Evolutionary conservation across 768 basidiomycete genomes (phyloP).

Genomic region (Boletus insuetus): DNA sequence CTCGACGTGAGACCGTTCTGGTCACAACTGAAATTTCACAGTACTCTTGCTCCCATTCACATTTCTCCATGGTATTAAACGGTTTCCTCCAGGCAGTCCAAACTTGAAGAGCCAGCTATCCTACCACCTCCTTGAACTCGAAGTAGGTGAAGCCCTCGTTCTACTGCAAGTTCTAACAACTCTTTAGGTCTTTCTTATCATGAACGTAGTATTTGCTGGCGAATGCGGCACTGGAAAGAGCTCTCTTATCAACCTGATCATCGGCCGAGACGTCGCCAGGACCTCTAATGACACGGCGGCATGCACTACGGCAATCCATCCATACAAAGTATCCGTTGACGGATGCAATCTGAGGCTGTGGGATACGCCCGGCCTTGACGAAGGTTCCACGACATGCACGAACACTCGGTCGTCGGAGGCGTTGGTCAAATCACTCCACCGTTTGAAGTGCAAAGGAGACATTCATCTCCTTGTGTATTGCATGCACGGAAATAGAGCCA

Average conservation of each 20-base stretch:
- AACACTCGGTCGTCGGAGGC: slow-evolving; percentile 2
- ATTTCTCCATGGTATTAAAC: slow-evolving; percentile 8
- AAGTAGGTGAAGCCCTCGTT: background rate
- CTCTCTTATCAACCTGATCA: slow-evolving; percentile 23
- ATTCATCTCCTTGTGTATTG: slow-evolving; percentile 24
- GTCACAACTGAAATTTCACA: too few relatives aligned
- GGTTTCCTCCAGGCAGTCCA: background rate
- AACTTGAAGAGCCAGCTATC: background rate
- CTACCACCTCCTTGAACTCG: background rate
- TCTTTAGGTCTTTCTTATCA: background rate
- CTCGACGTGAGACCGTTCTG: background rate
- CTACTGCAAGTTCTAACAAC: background rate
- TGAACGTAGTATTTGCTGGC: slow-evolving; percentile 25
- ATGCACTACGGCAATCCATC: slow-evolving; percentile 11
- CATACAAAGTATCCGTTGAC: slow-evolving; percentile 13
- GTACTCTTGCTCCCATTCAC: background rate
- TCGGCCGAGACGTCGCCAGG: slow-evolving; percentile 6
- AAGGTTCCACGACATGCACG: slow-evolving; percentile 4
- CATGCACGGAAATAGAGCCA: slow-evolving; percentile 21
- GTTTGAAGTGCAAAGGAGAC: background rate
- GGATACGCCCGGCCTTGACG: slow-evolving; percentile 20
- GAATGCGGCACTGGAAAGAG: slow-evolving; percentile 27
- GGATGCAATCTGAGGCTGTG: slow-evolving; percentile 10
- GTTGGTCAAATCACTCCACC: slow-evolving; percentile 6
- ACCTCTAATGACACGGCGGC: slow-evolving; percentile 21